A percentile compares a stretch with the other conserved stretches of the same genome.
Evolutionary conservation across 108 stramenopile species (phyloP).

Genomic region (Nitzschia sp.): DNA sequence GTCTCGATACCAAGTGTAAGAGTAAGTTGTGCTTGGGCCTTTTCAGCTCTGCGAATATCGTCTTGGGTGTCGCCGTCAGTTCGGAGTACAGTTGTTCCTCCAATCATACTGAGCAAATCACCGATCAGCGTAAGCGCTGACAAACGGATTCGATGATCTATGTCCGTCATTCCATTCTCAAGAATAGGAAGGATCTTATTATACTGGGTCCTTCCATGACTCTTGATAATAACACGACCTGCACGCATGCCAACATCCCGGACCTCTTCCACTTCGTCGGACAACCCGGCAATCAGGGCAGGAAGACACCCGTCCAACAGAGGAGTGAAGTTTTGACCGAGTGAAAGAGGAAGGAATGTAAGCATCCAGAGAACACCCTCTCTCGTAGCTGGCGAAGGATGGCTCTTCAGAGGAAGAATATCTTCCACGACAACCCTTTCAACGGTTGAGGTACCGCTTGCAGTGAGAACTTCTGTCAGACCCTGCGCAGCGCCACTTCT

Average conservation of each 20-base stretch:
- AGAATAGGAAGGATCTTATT: slow-evolving; percentile 92
- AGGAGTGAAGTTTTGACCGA: slow-evolving; percentile 83
- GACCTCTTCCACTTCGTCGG: slow-evolving; percentile 92
- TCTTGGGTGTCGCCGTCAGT: slow-evolving; percentile 88
- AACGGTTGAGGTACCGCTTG: slow-evolving; percentile 65
- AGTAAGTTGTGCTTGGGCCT: slow-evolving; percentile 84
- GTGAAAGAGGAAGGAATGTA: slow-evolving; percentile 93
- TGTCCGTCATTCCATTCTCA: slow-evolving; percentile 86
- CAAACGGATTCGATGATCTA: slow-evolving; percentile 92
- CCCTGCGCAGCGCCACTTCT: slow-evolving; percentile 97
- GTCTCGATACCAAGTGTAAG: slow-evolving; percentile 81
- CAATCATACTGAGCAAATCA: slow-evolving; percentile 92
- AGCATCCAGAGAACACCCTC: slow-evolving; percentile 99
- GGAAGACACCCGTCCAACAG: slow-evolving; percentile 88
- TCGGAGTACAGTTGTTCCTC: slow-evolving; percentile 84
- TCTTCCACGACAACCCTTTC: slow-evolving; percentile 82
- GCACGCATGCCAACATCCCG: slow-evolving; percentile 94
- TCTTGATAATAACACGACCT: slow-evolving; percentile 91
- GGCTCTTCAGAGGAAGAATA: slow-evolving; percentile 83
- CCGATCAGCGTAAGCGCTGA: slow-evolving; percentile 93
- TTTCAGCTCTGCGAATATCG: slow-evolving; percentile 81
- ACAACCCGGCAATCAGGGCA: slow-evolving; percentile 90
- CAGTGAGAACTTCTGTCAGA: slow-evolving; percentile 87
- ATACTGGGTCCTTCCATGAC: slow-evolving; percentile 88
- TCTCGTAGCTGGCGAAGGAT: slow-evolving; percentile 86